Evolutionary conservation across 192 early-diverging fungal genomes (phyloP).

Genomic region (Coemansia sp.): DNA sequence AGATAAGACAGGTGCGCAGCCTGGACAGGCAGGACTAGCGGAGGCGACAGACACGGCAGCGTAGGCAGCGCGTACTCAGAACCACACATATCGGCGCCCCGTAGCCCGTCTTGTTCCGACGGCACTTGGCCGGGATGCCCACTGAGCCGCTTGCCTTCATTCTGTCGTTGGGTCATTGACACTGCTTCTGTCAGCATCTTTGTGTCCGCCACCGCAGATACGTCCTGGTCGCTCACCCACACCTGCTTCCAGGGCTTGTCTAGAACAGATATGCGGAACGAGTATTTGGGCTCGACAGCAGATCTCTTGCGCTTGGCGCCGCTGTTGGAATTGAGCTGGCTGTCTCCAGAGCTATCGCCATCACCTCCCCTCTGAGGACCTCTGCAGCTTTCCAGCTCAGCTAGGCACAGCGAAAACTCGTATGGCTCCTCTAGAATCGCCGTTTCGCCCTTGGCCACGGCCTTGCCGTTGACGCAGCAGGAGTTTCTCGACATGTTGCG

Average conservation of each 20-base stretch:
- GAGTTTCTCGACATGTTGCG: constrained; percentile 26
- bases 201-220: neutral
- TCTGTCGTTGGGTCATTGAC: neutral
- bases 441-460: constrained; percentile 11
- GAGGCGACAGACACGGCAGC: constrained; percentile 14
- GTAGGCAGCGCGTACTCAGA: neutral
- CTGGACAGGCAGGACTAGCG: constrained; percentile 37
- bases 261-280: constrained; percentile 19
- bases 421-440: constrained; percentile 18
- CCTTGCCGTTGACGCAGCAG: constrained; percentile 22
- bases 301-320: neutral
- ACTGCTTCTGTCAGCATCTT: neutral
- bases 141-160: neutral
- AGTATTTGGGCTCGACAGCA: constrained; percentile 6
- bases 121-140: neutral
- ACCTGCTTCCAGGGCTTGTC: constrained; percentile 41
- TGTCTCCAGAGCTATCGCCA: too few relatives aligned
- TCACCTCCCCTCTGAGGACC: neutral
- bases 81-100: neutral
- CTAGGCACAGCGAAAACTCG: constrained; percentile 18
- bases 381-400: neutral
- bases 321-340: neutral
- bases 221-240: constrained; percentile 21
- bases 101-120: neutral
- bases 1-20: constrained; percentile 29